These are phyloP conservation scores for Peniophora sp. DNA, from an alignment of 1,284 basidiomycete species.

Conservation along the genomic window DNA sequence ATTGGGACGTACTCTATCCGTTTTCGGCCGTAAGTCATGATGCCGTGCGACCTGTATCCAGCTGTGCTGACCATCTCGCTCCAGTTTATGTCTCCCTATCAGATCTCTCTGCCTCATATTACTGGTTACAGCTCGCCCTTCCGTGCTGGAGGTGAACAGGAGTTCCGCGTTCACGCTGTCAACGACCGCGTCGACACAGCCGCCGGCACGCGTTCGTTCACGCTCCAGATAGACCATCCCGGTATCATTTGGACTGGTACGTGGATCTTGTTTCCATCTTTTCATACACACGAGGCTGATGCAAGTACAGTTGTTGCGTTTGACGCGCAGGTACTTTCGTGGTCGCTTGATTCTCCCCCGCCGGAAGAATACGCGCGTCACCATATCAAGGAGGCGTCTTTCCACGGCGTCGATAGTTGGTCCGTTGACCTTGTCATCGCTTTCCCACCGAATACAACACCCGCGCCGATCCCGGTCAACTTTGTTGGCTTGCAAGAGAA, in stretches of 20 bases:
- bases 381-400: slow-evolving; percentile 86
- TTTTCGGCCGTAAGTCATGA: slow-evolving; percentile 59
- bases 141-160: slow-evolving; percentile 25
- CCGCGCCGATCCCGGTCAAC: slow-evolving; percentile 39
- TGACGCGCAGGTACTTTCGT: slow-evolving; percentile 83
- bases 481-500: slow-evolving; percentile 69
- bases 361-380: slow-evolving; percentile 74
- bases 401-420: slow-evolving; percentile 71
- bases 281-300: slow-evolving; percentile 4
- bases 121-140: slow-evolving; percentile 48
- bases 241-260: slow-evolving; percentile 82
- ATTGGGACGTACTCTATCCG: slow-evolving; percentile 87
- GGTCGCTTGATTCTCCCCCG: slow-evolving; percentile 76
- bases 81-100: slow-evolving; percentile 75
- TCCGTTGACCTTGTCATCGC: slow-evolving; percentile 64
- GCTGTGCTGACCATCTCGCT: not conserved
- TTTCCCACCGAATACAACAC: slow-evolving; percentile 24
- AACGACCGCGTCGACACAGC: slow-evolving; percentile 50
- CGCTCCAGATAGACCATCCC: slow-evolving; percentile 72
- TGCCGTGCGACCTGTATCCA: too few species aligned
- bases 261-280: slow-evolving; percentile 12
- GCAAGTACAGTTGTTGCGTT: slow-evolving; percentile 70
- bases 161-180: slow-evolving; percentile 55
- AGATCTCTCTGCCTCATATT: slow-evolving; percentile 53
- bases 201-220: slow-evolving; percentile 65